These are phyloP conservation scores for Geosiphon pyriformis DNA, from an alignment of 192 early-diverging fungal genomes.

Conservation along the genomic window DNA sequence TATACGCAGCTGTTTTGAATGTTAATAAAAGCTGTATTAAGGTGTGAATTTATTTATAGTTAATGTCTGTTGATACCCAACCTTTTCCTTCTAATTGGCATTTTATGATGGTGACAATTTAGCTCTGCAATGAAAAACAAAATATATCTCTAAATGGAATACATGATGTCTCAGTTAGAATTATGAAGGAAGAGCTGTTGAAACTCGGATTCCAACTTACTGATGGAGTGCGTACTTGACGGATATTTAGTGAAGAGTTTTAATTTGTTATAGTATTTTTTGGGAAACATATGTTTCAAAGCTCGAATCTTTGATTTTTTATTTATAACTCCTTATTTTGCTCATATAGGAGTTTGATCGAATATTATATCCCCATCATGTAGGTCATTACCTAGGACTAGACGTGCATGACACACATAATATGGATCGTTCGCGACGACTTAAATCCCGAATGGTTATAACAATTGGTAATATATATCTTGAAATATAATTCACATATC, in stretches of 20 bases:
- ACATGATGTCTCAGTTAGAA: slow-evolving; percentile 65
- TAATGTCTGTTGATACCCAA: too few relatives aligned
- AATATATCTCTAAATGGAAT: slow-evolving; percentile 75
- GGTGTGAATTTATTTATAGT: slow-evolving; percentile 47
- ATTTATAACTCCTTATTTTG: not conserved
- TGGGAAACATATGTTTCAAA: too few relatives aligned
- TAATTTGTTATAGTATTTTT: too few relatives aligned
- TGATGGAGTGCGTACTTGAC: slow-evolving; percentile 38
- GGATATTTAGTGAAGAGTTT: too few relatives aligned
- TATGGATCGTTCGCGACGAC: slow-evolving; percentile 60
- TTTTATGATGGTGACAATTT: too few relatives aligned
- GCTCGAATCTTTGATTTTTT: not conserved
- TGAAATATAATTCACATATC: not conserved
- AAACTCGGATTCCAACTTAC: slow-evolving; percentile 62
- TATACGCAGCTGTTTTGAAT: slow-evolving; percentile 80
- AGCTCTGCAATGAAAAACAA: slow-evolving; percentile 49
- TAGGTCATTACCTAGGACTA: slow-evolving; percentile 90
- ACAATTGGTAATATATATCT: slow-evolving; percentile 61
- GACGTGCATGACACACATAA: slow-evolving; percentile 90
- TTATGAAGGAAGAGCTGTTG: slow-evolving; percentile 65
- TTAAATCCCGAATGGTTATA: slow-evolving; percentile 82
- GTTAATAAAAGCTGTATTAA: slow-evolving; percentile 82
- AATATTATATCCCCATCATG: slow-evolving; percentile 87
- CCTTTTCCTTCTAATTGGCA: too few relatives aligned
- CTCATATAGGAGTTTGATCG: slow-evolving; percentile 64